These are phyloP conservation scores for Cucumis sativus DNA, from an alignment of 306 rosid species.

Conservation along the genomic window DNA sequence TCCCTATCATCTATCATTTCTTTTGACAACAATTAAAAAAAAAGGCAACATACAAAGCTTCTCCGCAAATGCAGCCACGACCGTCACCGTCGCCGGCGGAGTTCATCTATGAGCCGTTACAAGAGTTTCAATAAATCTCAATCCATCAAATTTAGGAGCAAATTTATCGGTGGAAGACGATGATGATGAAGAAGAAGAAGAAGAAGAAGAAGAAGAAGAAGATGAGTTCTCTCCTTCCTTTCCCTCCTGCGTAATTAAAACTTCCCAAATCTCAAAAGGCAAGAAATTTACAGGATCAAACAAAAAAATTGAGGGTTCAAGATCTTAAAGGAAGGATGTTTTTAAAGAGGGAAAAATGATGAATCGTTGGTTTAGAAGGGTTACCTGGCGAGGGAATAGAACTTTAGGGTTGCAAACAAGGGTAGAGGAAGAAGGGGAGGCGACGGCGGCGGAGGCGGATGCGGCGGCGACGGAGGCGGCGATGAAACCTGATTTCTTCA, in stretches of 20 bases:
- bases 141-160: conserved; percentile 15
- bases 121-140: conserved; percentile 15
- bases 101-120: conserved; percentile 13
- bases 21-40: neutral
- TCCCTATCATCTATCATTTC: neutral
- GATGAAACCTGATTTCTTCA: conserved; percentile 41
- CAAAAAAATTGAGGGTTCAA: neutral
- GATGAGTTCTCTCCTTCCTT: neutral
- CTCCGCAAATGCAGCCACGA: neutral
- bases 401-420: neutral
- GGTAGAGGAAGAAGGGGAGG: conserved; percentile 17
- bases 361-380: neutral
- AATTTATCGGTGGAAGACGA: conserved; percentile 10
- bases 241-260: conserved; percentile 3
- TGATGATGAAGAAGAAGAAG: neutral
- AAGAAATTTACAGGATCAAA: neutral
- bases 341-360: neutral
- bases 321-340: neutral
- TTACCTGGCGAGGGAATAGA: conserved; percentile 27
- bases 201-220: neutral
- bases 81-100: neutral
- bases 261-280: neutral
- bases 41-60: neutral
- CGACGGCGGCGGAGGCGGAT: conserved; percentile 23
- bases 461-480: conserved; percentile 51